phyloP scores from a whole-genome alignment of 345 rosid genomes.

The Lumnitzera littorea region DNA sequence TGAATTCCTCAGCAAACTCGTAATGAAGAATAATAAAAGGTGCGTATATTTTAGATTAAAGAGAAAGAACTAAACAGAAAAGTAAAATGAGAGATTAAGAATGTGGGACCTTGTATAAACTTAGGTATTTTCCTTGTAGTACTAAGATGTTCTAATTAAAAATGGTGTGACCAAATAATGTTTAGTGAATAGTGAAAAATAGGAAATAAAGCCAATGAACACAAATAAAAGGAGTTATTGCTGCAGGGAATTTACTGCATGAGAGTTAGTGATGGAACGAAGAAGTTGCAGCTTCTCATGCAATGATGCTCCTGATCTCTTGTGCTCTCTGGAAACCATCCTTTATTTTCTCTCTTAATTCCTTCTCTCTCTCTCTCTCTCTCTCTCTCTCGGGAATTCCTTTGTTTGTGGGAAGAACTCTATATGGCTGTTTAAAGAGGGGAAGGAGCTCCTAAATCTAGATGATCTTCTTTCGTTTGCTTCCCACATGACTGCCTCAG shows the following conservation, averaged over 20 bases:
- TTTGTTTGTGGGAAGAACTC: neutral
- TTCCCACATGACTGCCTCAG: conserved; percentile 33
- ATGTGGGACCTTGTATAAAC: no score
- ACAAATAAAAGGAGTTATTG: conserved; percentile 12
- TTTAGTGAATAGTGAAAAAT: neutral
- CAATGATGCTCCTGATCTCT: conserved; percentile 25
- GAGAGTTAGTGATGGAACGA: conserved; percentile 45
- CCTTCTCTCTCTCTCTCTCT: conserved; percentile 1
- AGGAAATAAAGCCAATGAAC: neutral
- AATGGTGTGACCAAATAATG: neutral
- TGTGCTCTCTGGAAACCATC: conserved; percentile 54
- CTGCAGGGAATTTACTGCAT: conserved; percentile 23
- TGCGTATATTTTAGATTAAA: neutral
- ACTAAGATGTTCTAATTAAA: no score
- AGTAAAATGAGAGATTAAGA: no score
- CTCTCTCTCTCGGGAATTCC: conserved; percentile 10
- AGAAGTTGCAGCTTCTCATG: conserved; percentile 47
- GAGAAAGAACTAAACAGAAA: neutral
- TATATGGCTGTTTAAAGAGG: conserved; percentile 13
- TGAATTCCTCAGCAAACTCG: neutral
- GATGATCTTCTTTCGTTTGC: conserved; percentile 25
- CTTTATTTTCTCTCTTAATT: neutral
- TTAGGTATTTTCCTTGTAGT: no score
- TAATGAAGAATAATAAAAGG: neutral
- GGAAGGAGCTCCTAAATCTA: conserved; percentile 31